Evolutionary conservation across 2,329 filamentous ascomycete species (phyloP).

Genomic region (Westerdykella sp.): DNA sequence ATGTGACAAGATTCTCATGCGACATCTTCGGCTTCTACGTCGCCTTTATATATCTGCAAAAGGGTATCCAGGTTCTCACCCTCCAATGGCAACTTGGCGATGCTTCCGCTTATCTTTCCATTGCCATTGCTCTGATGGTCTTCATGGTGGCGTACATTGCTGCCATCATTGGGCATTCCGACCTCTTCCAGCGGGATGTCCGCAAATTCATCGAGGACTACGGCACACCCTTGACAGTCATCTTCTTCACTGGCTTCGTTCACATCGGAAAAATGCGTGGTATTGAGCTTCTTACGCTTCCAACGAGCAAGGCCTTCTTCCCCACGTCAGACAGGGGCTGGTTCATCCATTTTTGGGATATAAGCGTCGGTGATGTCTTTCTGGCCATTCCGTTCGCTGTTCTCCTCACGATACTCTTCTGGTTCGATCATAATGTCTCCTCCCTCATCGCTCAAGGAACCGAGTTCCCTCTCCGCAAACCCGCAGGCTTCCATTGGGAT

Average conservation of each 20-base stretch:
- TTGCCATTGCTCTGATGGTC: slow-evolving; percentile 70
- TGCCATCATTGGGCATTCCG: slow-evolving; percentile 62
- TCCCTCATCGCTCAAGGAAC: slow-evolving; percentile 52
- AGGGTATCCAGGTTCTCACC: slow-evolving; percentile 78
- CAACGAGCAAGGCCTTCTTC: slow-evolving; percentile 70
- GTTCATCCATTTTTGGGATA: slow-evolving; percentile 78
- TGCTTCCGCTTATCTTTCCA: slow-evolving; percentile 66
- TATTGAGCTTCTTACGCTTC: slow-evolving; percentile 63
- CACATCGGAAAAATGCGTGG: slow-evolving; percentile 76
- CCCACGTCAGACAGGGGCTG: slow-evolving; percentile 68
- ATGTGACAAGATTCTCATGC: slow-evolving; percentile 85
- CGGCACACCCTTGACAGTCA: slow-evolving; percentile 58
- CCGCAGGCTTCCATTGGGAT: slow-evolving; percentile 57
- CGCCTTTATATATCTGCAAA: slow-evolving; percentile 85
- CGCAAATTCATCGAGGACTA: slow-evolving; percentile 86
- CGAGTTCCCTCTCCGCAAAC: slow-evolving; percentile 52
- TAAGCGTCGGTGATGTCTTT: slow-evolving; percentile 67
- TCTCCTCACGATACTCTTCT: slow-evolving; percentile 77
- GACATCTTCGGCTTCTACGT: slow-evolving; percentile 95
- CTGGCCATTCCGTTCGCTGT: slow-evolving; percentile 81
- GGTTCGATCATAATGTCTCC: slow-evolving; percentile 74
- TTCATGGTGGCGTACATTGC: slow-evolving; percentile 71
- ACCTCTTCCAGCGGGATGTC: slow-evolving; percentile 66
- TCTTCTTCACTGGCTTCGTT: slow-evolving; percentile 88
- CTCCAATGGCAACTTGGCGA: slow-evolving; percentile 61